Conservation (phyloP, 2,329 filamentous ascomycete genomes). For the Fusarium bulbicola region DNA sequence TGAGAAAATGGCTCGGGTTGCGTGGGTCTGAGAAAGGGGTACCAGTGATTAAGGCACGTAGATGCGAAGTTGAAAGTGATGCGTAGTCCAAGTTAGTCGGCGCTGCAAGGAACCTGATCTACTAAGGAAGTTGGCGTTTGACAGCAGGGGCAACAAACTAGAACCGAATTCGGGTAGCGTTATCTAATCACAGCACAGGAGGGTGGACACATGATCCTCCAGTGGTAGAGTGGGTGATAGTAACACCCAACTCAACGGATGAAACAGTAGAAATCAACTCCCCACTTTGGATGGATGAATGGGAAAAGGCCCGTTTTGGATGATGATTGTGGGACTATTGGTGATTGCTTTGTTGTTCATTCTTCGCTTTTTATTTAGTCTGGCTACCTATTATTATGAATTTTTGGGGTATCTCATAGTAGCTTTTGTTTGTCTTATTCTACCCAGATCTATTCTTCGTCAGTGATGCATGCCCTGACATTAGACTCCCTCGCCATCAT, state of each 20-base stretch:
- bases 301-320: not conserved
- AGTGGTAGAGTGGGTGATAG: not conserved
- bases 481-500: conserved; percentile 70
- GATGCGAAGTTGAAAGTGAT: conserved; percentile 19
- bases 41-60: conserved; percentile 8
- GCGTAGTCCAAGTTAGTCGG: conserved; percentile 11
- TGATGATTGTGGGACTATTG: not conserved
- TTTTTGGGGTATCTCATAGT: conserved; percentile 41
- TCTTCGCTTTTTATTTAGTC: not conserved
- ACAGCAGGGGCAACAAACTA: conserved; percentile 28
- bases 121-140: conserved; percentile 35
- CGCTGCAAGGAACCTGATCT: conserved; percentile 35
- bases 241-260: conserved; percentile 9
- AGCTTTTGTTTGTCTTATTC: conserved; percentile 27
- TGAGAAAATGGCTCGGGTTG: conserved; percentile 27
- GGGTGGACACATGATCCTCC: conserved; percentile 34
- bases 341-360: not conserved
- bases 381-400: conserved; percentile 12
- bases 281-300: conserved; percentile 15
- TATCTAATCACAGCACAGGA: conserved; percentile 41
- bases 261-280: conserved; percentile 13
- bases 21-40: conserved; percentile 13
- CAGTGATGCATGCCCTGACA: conserved; percentile 31
- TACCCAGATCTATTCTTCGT: conserved; percentile 13
- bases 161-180: conserved; percentile 11